A percentile compares a stretch with the other conserved stretches of the same genome.
phyloP scores from a whole-genome alignment of 345 rosid species.

The Triadica sebifera region DNA sequence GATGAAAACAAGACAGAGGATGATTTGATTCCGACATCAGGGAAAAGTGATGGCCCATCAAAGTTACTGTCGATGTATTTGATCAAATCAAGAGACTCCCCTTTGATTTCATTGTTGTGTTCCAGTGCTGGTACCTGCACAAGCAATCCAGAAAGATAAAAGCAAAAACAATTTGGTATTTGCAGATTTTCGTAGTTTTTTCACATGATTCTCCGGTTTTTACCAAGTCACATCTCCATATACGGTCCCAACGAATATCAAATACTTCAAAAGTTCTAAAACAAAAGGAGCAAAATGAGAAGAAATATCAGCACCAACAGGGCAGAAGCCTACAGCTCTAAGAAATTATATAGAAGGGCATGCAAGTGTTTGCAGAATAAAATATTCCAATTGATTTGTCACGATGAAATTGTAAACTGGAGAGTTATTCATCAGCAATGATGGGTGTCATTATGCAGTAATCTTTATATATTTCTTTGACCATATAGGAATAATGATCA shows the following conservation, averaged over 20 bases:
- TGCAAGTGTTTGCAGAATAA: too few species aligned
- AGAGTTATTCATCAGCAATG: too few species aligned
- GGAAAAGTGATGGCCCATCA: conserved; percentile 32
- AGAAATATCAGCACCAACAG: too few species aligned
- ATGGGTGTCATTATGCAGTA: too few species aligned
- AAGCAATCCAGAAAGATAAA: not conserved
- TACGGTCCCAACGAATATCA: not conserved
- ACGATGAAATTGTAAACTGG: conserved; percentile 8
- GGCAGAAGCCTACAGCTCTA: too few species aligned
- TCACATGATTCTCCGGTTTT: not conserved
- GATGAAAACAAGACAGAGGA: not conserved
- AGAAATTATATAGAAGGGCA: conserved; percentile 11
- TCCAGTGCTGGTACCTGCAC: conserved; percentile 34
- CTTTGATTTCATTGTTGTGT: conserved; percentile 32
- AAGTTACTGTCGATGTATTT: conserved; percentile 32
- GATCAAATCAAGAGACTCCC: conserved; percentile 37
- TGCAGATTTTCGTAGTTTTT: not conserved
- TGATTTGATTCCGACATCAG: conserved; percentile 16
- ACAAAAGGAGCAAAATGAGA: not conserved
- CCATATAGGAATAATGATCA: too few species aligned
- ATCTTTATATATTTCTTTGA: too few species aligned
- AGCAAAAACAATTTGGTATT: not conserved
- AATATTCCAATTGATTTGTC: too few species aligned
- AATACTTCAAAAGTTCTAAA: not conserved
- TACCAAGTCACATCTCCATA: not conserved